phyloP scores from a whole-genome alignment of 306 rosid genomes.

The Trifolium dubium region DNA sequence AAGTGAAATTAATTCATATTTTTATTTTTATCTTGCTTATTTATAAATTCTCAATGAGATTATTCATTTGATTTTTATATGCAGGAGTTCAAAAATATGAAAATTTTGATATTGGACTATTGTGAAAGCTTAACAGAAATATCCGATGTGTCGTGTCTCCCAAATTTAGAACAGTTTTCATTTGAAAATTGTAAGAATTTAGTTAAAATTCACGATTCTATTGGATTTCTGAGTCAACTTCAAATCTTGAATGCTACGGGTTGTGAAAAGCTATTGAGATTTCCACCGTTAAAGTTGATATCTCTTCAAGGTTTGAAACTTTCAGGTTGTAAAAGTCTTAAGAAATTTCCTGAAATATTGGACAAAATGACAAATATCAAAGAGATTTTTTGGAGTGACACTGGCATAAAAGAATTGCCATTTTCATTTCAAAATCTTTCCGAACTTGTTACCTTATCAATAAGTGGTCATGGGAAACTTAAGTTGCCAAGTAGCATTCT shows the following conservation, averaged over 20 bases:
- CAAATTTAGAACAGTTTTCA: not conserved
- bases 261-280: not conserved
- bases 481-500: too few species aligned
- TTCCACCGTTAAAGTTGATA: not conserved
- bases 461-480: too few species aligned
- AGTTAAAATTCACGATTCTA: not conserved
- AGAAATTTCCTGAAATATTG: not conserved
- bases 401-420: not conserved
- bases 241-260: not conserved
- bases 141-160: not conserved
- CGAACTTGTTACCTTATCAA: not conserved
- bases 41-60: too few species aligned
- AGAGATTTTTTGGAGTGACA: fast-evolving
- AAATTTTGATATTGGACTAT: not conserved
- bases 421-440: not conserved
- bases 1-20: not conserved
- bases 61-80: not conserved
- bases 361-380: not conserved
- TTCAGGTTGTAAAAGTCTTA: not conserved
- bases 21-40: too few species aligned
- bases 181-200: not conserved
- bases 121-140: not conserved
- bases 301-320: not conserved
- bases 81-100: not conserved
- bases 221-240: not conserved